Percentiles rank a stretch among this genome's conserved stretches.
Conservation (phyloP, 768 basidiomycete species). For the Lentinula raphanica region DNA sequence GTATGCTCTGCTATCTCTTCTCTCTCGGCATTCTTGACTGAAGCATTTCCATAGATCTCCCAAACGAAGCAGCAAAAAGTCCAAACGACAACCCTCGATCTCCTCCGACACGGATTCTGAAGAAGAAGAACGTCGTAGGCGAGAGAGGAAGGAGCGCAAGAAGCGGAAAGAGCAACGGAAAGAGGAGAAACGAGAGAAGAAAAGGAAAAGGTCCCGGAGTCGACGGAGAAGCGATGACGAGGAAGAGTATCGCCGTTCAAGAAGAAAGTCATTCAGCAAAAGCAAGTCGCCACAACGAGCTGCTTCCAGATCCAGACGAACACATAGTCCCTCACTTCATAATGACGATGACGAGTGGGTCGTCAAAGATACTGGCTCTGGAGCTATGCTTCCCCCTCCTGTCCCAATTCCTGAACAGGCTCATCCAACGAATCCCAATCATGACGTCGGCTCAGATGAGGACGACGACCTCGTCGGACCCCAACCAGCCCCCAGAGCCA, state of each 20-base stretch:
- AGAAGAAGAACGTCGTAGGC: slow-evolving; percentile 55
- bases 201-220: slow-evolving; percentile 28
- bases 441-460: slow-evolving; percentile 9
- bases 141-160: slow-evolving; percentile 58
- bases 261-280: slow-evolving; percentile 16
- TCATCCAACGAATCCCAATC: neutral
- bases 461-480: slow-evolving; percentile 68
- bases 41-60: slow-evolving; percentile 58
- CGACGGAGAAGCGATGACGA: slow-evolving; percentile 29
- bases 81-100: slow-evolving; percentile 52
- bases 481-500: slow-evolving; percentile 47
- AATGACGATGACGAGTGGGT: slow-evolving; percentile 63
- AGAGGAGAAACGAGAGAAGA: slow-evolving; percentile 34
- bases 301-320: slow-evolving; percentile 24
- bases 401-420: slow-evolving; percentile 14
- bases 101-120: slow-evolving; percentile 42
- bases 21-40: neutral
- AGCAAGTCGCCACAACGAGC: slow-evolving; percentile 15
- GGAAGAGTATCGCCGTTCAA: slow-evolving; percentile 28
- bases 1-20: slow-evolving; percentile 31
- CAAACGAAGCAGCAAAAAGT: slow-evolving; percentile 49
- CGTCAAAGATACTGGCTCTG: slow-evolving; percentile 40
- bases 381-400: slow-evolving; percentile 13
- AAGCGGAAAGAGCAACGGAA: slow-evolving; percentile 44
- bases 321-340: slow-evolving; percentile 22